Base-by-base conservation (phyloP, 1,284 basidiomycete genomes). In the Ceratobasidium sp. region DNA sequence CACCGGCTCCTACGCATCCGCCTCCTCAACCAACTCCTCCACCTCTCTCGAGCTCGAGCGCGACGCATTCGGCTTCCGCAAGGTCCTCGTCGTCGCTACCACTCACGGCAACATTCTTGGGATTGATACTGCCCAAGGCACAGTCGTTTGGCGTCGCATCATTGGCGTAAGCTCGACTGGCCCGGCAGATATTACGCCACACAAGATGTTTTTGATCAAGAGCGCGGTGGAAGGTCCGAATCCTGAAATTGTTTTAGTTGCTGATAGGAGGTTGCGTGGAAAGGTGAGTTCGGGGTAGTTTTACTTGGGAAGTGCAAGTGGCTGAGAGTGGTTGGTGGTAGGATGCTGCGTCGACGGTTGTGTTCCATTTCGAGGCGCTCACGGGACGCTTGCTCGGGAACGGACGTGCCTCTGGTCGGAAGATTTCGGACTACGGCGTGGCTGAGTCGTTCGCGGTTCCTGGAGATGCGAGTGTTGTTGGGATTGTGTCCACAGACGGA, bases 31-130 rank as follows among this genome's bases (percentile, higher is more conserved):
- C 14, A 81, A 85, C 1, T 78, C 82, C 11, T 84, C 83, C 51
- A 81, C 81, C 15, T 79, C 81, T n/a, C 75, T 80, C n/a, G 59
- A 15, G 17, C 62, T 57, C 44, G 56, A 59, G 63, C 89, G 93
- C 1, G 95, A 98, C 80, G 84, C 90, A 0, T 98, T 97, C 80
- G 96, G 95, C 0, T 95, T 98, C 82, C 88, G 93, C 60, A 95
- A 98, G 81, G 82, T 98, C 50, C 87, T 97, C 63, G 87, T 98
- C 1, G 87, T 87, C 2, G 92, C 90, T 0, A 95, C 93, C 0
- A 78, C 84, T 1, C 85, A 87, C 44, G 95, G 95, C 22, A 95
- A 95, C 80, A 79, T 97, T 0, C 95, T 91, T 79, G 96, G 91
- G 0, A 83, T 98, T 63, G 95, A 98, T 80, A 92, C 92, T 3